Conservation (phyloP, 2,329 filamentous ascomycete genomes). For the Aspergillus bombycis region DNA sequence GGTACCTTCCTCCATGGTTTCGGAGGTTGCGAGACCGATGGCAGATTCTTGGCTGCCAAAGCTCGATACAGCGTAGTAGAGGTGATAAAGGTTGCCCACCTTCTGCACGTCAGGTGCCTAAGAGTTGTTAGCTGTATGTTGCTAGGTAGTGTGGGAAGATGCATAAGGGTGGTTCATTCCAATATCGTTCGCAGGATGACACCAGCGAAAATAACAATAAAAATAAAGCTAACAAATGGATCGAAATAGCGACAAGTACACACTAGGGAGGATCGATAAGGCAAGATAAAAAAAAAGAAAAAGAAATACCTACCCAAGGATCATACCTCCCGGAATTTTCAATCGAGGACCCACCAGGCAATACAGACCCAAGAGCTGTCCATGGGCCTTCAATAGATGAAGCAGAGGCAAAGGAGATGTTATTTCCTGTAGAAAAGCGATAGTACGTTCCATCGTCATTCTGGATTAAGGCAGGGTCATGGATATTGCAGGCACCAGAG, state of each 20-base stretch:
- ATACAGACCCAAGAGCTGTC: conserved; percentile 51
- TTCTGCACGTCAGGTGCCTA: conserved; percentile 64
- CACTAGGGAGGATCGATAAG: background rate
- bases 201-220: no score
- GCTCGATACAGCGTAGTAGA: conserved; percentile 68
- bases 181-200: no score
- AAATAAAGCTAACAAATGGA: no score
- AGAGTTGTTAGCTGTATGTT: conserved; percentile 27
- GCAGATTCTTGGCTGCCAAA: conserved; percentile 65
- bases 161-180: background rate
- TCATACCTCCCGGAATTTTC: conserved; percentile 51
- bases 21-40: conserved; percentile 62
- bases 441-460: conserved; percentile 56
- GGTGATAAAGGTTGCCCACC: conserved; percentile 62
- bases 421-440: conserved; percentile 56
- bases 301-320: conserved; percentile 48
- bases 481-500: conserved; percentile 38
- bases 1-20: conserved; percentile 40
- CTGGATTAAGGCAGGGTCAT: conserved; percentile 54
- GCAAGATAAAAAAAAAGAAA: background rate
- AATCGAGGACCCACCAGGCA: conserved; percentile 51
- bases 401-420: conserved; percentile 54
- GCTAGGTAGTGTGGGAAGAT: background rate
- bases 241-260: background rate
- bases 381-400: conserved; percentile 55